Evolutionary conservation across 108 stramenopile genomes (phyloP).

Genomic region (Seminavis robusta): DNA sequence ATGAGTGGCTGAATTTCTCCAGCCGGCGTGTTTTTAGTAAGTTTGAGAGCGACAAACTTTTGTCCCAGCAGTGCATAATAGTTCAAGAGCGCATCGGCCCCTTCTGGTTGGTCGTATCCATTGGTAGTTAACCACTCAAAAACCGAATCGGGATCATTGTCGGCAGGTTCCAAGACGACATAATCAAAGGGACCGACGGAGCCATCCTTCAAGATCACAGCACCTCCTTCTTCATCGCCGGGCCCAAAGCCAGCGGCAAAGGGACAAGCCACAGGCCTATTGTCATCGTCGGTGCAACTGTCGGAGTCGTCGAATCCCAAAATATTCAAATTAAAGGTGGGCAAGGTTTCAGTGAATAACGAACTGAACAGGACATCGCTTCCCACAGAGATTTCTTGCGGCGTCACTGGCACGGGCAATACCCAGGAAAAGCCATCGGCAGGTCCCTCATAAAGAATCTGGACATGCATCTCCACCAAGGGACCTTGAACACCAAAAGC

Average conservation of each 20-base stretch:
- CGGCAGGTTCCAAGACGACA: not conserved
- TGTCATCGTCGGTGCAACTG: too few relatives aligned
- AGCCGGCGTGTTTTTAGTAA: not conserved
- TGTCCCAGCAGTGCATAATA: not conserved
- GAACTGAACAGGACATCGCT: not conserved
- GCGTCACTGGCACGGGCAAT: not conserved
- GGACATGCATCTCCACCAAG: not conserved
- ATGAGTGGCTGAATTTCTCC: not conserved
- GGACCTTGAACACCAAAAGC: not conserved
- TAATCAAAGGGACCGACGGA: not conserved
- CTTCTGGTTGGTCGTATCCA: not conserved
- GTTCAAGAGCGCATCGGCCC: not conserved
- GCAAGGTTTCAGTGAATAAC: too few relatives aligned
- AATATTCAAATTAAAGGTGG: too few relatives aligned
- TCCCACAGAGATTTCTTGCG: not conserved
- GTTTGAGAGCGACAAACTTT: not conserved
- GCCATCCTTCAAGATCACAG: not conserved
- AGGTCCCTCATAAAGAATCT: not conserved
- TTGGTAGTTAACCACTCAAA: not conserved
- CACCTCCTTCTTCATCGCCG: not conserved
- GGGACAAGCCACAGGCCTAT: too few relatives aligned
- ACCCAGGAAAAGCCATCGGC: not conserved
- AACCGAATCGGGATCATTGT: not conserved
- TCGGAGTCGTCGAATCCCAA: too few relatives aligned
- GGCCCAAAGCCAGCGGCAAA: too few relatives aligned